Evolutionary conservation across 345 rosid genomes (phyloP).

Genomic region (Iberis pinnata): DNA sequence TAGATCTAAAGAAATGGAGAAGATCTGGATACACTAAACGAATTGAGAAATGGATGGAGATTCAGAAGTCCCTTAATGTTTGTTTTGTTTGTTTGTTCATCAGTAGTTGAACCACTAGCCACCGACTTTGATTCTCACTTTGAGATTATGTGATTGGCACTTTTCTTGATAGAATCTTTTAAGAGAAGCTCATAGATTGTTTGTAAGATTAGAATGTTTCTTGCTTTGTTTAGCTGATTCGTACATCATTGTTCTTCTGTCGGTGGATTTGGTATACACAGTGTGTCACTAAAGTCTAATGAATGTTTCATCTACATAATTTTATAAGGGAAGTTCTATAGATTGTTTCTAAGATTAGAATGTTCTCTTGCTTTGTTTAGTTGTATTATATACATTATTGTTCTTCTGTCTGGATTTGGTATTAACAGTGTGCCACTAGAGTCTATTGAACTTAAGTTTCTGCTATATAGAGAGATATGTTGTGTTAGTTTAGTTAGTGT

Average conservation of each 20-base stretch:
- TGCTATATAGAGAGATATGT: no score
- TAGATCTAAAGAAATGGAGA: constrained; percentile 63
- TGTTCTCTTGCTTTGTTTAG: constrained; percentile 3
- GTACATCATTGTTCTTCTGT: constrained; percentile 22
- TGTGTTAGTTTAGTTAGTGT: no score
- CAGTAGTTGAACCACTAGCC: constrained; percentile 25
- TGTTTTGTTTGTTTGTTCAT: constrained; percentile 16
- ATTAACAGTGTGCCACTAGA: background rate
- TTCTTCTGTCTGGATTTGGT: constrained; percentile 12
- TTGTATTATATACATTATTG: constrained; percentile 6
- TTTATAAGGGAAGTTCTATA: constrained; percentile 8
- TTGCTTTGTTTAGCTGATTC: constrained; percentile 9
- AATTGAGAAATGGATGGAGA: constrained; percentile 78
- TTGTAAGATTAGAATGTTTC: background rate
- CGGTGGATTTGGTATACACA: no score
- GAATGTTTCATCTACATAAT: no score
- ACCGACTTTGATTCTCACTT: constrained; percentile 2
- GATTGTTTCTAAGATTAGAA: constrained; percentile 6
- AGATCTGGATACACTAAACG: constrained; percentile 50
- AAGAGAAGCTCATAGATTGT: constrained; percentile 18
- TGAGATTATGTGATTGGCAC: no score
- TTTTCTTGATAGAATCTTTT: background rate
- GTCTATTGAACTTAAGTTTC: no score
- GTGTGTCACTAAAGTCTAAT: background rate
- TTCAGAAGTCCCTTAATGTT: constrained; percentile 42